These are phyloP conservation scores for Blepharisma stoltei DNA, from an alignment of 73 alveolate genomes.

Conservation along the genomic window DNA sequence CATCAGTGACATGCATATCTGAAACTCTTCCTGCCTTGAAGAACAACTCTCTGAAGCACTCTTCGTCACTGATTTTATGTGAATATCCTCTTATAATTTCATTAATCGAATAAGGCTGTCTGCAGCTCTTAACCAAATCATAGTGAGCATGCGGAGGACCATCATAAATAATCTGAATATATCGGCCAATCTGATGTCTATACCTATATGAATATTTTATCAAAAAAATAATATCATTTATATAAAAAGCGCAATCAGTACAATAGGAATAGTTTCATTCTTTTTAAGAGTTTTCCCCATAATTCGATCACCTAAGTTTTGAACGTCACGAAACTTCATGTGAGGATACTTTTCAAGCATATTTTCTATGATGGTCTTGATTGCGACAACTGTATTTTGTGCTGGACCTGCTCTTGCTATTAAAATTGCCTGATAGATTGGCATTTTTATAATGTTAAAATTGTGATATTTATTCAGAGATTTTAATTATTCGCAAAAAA, in stretches of 20 bases:
- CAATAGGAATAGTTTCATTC: neutral
- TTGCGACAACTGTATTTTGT: neutral
- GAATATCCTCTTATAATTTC: no score
- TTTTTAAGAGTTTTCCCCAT: neutral
- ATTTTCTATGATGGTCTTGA: neutral
- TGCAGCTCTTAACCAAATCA: no score
- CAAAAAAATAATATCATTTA: no score
- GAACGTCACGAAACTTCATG: conserved; percentile 2
- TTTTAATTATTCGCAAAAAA: no score
- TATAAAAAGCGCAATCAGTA: no score
- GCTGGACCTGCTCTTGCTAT: conserved; percentile 36
- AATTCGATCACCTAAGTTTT: conserved; percentile 27
- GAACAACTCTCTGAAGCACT: no score
- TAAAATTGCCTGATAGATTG: neutral
- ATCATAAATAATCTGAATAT: conserved; percentile 28
- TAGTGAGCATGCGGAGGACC: conserved; percentile 23
- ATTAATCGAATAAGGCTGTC: no score
- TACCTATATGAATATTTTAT: no score
- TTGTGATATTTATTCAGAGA: no score
- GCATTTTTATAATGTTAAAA: conserved; percentile 11
- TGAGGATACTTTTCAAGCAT: conserved; percentile 10
- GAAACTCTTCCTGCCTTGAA: no score
- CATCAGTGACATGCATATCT: no score
- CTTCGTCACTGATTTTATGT: no score
- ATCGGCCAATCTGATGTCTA: conserved; percentile 26